These are phyloP conservation scores for Tolypocladium endophyticum DNA, from an alignment of 2,329 filamentous ascomycete genomes.

Conservation along the genomic window DNA sequence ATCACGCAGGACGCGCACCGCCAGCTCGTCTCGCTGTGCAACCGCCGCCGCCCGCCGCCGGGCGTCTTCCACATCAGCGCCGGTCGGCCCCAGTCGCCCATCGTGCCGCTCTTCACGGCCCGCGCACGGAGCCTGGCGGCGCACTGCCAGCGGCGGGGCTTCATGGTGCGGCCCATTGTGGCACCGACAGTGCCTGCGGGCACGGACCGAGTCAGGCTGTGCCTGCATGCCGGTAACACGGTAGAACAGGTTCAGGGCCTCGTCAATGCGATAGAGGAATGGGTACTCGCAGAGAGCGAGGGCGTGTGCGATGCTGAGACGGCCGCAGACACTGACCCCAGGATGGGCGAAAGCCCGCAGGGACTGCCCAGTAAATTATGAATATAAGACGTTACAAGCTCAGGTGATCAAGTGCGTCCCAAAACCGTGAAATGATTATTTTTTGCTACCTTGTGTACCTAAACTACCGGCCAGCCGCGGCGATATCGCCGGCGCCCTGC, in stretches of 20 bases:
- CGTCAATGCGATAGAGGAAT: constrained; percentile 33
- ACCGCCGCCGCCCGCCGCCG: constrained; percentile 3
- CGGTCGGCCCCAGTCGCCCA: constrained; percentile 42
- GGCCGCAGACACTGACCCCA: neutral
- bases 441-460: neutral
- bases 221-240: constrained; percentile 58
- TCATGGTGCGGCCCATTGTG: constrained; percentile 55
- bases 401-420: neutral
- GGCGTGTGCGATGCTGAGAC: neutral
- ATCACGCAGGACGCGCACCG: constrained; percentile 28
- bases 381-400: neutral
- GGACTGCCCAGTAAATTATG: neutral
- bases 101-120: constrained; percentile 51
- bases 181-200: constrained; percentile 57
- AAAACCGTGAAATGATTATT: neutral
- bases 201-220: constrained; percentile 53
- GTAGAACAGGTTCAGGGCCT: constrained; percentile 43
- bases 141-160: constrained; percentile 47
- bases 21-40: constrained; percentile 30
- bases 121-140: constrained; percentile 47
- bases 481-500: constrained; percentile 6
- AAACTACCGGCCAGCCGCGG: neutral
- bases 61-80: constrained; percentile 24
- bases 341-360: neutral
- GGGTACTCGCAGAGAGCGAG: constrained; percentile 21